Conservation (phyloP, 192 early-diverging fungal species). For the Coemansia sp. region DNA sequence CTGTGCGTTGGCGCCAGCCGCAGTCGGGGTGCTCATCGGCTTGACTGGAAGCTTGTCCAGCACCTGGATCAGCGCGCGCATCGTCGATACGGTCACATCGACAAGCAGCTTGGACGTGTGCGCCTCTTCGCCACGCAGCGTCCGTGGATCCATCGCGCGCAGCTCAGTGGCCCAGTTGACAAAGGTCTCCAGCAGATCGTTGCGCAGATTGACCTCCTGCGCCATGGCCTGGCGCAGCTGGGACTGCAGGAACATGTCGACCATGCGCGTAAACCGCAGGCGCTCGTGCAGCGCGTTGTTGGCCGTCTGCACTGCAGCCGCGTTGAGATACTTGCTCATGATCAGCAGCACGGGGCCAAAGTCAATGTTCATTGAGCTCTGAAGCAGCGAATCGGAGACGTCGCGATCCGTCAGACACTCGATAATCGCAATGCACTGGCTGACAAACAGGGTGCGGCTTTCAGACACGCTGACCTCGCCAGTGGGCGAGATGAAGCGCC, state of each 20-base stretch:
- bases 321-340: constrained; percentile 51
- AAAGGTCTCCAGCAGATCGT: constrained; percentile 51
- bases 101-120: constrained; percentile 43
- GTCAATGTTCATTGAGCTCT: constrained; percentile 48
- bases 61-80: constrained; percentile 45
- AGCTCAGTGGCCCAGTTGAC: constrained; percentile 54
- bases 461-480: constrained; percentile 53
- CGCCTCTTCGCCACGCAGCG: constrained; percentile 38
- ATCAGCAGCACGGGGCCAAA: constrained; percentile 47
- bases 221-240: constrained; percentile 47
- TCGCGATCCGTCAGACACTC: constrained; percentile 48
- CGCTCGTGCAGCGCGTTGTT: constrained; percentile 48
- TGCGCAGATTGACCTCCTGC: constrained; percentile 52
- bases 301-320: constrained; percentile 26
- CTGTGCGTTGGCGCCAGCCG: constrained; percentile 15
- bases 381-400: constrained; percentile 37
- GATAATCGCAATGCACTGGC: constrained; percentile 52
- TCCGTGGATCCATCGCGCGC: constrained; percentile 52
- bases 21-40: constrained; percentile 29
- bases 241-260: constrained; percentile 48
- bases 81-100: constrained; percentile 41
- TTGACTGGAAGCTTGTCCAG: constrained; percentile 52
- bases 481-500: constrained; percentile 47
- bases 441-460: constrained; percentile 53
- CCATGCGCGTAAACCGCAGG: constrained; percentile 43